phyloP scores from a whole-genome alignment of 495 filamentous ascomycete genomes.

The Tuber microsphaerosporum region DNA sequence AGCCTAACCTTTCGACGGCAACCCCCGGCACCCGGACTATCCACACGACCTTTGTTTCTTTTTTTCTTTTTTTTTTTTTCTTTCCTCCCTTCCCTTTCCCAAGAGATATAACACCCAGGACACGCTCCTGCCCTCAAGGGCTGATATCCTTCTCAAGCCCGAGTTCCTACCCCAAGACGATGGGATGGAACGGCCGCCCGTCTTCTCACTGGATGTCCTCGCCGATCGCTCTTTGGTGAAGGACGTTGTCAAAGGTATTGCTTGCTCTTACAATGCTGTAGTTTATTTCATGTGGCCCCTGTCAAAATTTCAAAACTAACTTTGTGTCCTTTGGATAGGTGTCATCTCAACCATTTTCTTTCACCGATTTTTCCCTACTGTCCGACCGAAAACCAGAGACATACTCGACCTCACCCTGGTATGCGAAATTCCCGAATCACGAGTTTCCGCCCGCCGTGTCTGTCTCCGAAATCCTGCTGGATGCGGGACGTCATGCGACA shows the following conservation, averaged over 20 bases:
- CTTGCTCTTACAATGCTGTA: neutral
- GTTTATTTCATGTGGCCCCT: neutral
- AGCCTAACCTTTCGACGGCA: constrained; percentile 17
- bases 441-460: neutral
- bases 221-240: constrained; percentile 73
- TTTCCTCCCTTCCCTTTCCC: neutral
- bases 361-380: constrained; percentile 87
- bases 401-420: constrained; percentile 79
- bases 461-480: neutral
- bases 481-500: neutral
- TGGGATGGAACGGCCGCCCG: constrained; percentile 55
- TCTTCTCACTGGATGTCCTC: constrained; percentile 79
- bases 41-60: constrained; percentile 1
- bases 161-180: constrained; percentile 36
- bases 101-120: constrained; percentile 9
- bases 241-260: constrained; percentile 80
- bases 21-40: constrained; percentile 28
- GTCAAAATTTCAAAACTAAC: constrained; percentile 7
- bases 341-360: constrained; percentile 98
- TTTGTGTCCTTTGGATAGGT: constrained; percentile 48
- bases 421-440: constrained; percentile 8
- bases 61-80: neutral
- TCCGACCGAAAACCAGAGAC: constrained; percentile 77
- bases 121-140: constrained; percentile 12
- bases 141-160: constrained; percentile 5